These are phyloP conservation scores for Aspergillus pseudoterreus DNA, from an alignment of 2,329 filamentous ascomycete genomes.

Conservation along the genomic window DNA sequence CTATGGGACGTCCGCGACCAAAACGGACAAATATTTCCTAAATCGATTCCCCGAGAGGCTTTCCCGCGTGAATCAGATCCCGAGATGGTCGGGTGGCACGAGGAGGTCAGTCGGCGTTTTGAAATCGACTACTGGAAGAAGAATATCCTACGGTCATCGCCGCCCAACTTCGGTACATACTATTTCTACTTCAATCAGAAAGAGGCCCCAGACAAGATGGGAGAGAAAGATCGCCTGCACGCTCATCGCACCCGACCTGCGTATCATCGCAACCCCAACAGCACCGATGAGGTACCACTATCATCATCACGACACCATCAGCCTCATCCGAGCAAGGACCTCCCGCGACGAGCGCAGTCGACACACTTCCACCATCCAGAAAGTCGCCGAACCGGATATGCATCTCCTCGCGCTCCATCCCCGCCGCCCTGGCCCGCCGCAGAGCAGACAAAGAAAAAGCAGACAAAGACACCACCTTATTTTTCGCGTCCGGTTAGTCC, in stretches of 20 bases:
- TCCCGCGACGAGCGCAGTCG: slow-evolving; percentile 19
- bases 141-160: slow-evolving; percentile 31
- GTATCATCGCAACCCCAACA: slow-evolving; percentile 8
- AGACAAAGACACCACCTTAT: slow-evolving; percentile 13
- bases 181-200: slow-evolving; percentile 31
- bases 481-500: slow-evolving; percentile 18
- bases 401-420: slow-evolving; percentile 25
- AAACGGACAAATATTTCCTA: slow-evolving; percentile 56
- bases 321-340: slow-evolving; percentile 21
- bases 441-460: not conserved
- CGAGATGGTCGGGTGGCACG: slow-evolving; percentile 84
- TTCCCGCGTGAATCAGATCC: slow-evolving; percentile 71
- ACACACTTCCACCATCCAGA: slow-evolving; percentile 16
- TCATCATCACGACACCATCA: slow-evolving; percentile 17
- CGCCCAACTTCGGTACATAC: slow-evolving; percentile 26
- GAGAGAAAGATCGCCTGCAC: not conserved
- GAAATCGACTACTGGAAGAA: slow-evolving; percentile 56
- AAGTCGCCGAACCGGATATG: slow-evolving; percentile 14
- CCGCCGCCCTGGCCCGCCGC: slow-evolving; percentile 21
- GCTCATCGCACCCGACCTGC: slow-evolving; percentile 1
- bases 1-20: slow-evolving; percentile 74
- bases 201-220: slow-evolving; percentile 22
- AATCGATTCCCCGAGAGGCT: slow-evolving; percentile 62
- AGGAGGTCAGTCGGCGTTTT: slow-evolving; percentile 67
- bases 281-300: slow-evolving; percentile 17